A percentile compares a stretch with the other conserved stretches of the same genome.
Evolutionary conservation across 768 basidiomycete genomes (phyloP).

Genomic region (Mycena kentingensis): DNA sequence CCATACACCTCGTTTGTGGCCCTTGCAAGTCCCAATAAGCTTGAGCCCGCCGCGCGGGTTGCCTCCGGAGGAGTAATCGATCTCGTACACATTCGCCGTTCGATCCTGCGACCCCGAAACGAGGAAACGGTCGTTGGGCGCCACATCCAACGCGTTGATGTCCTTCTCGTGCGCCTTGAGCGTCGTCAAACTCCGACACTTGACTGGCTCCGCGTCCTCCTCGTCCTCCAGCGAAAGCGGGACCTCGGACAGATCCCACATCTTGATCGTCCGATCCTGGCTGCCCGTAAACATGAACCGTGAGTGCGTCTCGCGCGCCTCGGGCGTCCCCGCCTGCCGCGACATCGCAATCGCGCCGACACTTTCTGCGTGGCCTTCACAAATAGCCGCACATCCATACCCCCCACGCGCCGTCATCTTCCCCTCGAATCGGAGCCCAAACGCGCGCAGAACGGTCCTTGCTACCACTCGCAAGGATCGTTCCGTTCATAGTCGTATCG

Average conservation of each 20-base stretch:
- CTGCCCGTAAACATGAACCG: constrained; percentile 92
- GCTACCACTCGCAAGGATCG: constrained; percentile 85
- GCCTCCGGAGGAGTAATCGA: constrained; percentile 53
- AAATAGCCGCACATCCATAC: constrained; percentile 81
- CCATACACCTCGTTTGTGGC: constrained; percentile 98
- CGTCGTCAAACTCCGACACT: constrained; percentile 79
- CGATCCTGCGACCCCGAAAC: constrained; percentile 97
- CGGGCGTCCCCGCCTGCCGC: constrained; percentile 42
- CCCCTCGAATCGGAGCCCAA: no score
- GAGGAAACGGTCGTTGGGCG: constrained; percentile 85
- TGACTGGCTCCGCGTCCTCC: constrained; percentile 37
- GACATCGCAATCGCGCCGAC: constrained; percentile 88
- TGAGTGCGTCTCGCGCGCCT: constrained; percentile 32
- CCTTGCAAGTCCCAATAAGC: constrained; percentile 85
- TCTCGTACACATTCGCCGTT: constrained; percentile 86
- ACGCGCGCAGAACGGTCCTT: constrained; percentile 92
- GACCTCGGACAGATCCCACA: constrained; percentile 87
- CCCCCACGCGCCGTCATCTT: no score
- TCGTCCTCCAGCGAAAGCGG: constrained; percentile 33
- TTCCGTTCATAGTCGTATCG: constrained; percentile 65
- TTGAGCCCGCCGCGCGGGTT: constrained; percentile 68
- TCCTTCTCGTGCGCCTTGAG: constrained; percentile 97
- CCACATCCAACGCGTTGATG: constrained; percentile 93
- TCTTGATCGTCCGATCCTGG: constrained; percentile 96
- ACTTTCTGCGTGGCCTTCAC: constrained; percentile 93